Evolutionary conservation across 495 filamentous ascomycete species (phyloP).

Genomic region (Neurospora tetraspora): DNA sequence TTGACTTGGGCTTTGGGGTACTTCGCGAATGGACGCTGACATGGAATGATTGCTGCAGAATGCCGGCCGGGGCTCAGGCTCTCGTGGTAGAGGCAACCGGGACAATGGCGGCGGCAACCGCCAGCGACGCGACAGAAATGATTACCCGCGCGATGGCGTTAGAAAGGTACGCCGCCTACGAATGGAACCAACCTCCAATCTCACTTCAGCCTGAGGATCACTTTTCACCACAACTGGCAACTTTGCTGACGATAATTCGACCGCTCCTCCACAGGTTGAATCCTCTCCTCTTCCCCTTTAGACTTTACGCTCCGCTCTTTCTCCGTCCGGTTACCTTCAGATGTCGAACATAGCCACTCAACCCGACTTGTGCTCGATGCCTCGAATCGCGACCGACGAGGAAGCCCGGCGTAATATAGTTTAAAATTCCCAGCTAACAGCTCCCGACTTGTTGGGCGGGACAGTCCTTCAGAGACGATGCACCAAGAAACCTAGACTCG

Average conservation of each 20-base stretch:
- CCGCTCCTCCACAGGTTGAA: conserved; percentile 22
- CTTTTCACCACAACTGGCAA: not conserved
- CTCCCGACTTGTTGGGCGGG: conserved; percentile 16
- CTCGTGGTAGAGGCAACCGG: conserved; percentile 13
- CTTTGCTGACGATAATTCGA: not conserved
- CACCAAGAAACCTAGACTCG: conserved; percentile 41
- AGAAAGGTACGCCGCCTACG: conserved; percentile 55
- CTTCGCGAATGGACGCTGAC: conserved; percentile 1
- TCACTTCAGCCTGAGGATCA: not conserved
- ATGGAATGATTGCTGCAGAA: conserved; percentile 3
- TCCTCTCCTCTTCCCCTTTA: conserved; percentile 18
- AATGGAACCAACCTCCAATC: not conserved
- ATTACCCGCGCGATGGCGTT: conserved; percentile 64
- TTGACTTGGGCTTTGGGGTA: not conserved
- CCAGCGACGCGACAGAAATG: conserved; percentile 46
- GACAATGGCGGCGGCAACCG: conserved; percentile 28
- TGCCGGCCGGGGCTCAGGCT: conserved; percentile 6
- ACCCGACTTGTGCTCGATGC: conserved; percentile 21
- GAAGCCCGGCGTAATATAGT: conserved; percentile 10
- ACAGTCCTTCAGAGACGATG: conserved; percentile 42
- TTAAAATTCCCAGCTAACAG: conserved; percentile 25
- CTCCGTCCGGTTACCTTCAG: conserved; percentile 13
- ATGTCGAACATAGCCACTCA: conserved; percentile 19
- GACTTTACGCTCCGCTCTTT: conserved; percentile 5
- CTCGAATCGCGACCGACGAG: conserved; percentile 20